Percentiles rank a stretch among this genome's conserved stretches.
Conservation (phyloP, 1,139 yeast genomes). For the Candida glucosophila region DNA sequence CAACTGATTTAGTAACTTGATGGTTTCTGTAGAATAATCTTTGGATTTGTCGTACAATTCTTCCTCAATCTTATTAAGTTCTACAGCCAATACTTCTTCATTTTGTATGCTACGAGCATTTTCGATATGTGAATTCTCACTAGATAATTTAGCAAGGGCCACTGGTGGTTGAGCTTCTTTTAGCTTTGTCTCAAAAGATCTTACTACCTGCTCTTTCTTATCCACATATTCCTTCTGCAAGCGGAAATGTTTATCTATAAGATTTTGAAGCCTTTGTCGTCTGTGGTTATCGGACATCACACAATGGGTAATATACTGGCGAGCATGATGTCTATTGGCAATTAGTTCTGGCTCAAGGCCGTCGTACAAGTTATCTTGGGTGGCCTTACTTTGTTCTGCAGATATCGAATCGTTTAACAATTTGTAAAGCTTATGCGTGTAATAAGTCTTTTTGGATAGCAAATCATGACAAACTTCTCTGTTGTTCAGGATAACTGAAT, state of each 20-base stretch:
- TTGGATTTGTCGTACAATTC: constrained; percentile 10
- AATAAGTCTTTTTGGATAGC: constrained; percentile 11
- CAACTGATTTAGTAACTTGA: constrained; percentile 9
- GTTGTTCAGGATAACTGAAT: constrained; percentile 6
- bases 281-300: constrained; percentile 5
- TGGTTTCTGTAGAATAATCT: constrained; percentile 11
- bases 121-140: constrained; percentile 3
- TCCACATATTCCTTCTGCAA: constrained; percentile 11
- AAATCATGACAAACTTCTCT: constrained; percentile 9
- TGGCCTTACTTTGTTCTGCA: not conserved
- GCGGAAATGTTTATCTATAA: constrained; percentile 10
- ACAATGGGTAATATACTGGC: constrained; percentile 7
- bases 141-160: constrained; percentile 1
- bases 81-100: constrained; percentile 5
- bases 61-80: constrained; percentile 11
- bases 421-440: constrained; percentile 11
- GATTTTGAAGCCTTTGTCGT: constrained; percentile 2
- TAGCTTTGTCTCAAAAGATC: constrained; percentile 7
- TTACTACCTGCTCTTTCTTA: too few species aligned
- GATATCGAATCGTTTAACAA: constrained; percentile 9
- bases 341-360: constrained; percentile 11
- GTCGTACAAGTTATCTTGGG: not conserved
- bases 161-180: constrained; percentile 3
- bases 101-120: constrained; percentile 5
- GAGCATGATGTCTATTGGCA: constrained; percentile 15